Conservation (phyloP, 2,329 filamentous ascomycete genomes). For the Emericellopsis cladophorae region DNA sequence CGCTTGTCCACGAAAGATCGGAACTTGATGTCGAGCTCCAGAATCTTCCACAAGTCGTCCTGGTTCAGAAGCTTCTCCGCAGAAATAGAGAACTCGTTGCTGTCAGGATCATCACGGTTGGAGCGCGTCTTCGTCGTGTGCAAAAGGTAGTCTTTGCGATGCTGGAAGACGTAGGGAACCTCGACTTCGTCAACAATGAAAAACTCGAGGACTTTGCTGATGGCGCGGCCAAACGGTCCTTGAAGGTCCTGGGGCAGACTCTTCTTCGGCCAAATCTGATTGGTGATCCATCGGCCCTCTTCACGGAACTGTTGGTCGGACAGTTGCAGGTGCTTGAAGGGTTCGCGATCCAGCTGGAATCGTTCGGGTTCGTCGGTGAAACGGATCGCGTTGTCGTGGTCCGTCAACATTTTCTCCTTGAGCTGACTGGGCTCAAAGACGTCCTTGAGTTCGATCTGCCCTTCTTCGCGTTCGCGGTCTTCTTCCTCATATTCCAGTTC, state of each 20-base stretch:
- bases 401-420: slow-evolving; percentile 85
- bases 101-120: slow-evolving; percentile 53
- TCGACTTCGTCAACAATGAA: slow-evolving; percentile 91
- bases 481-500: slow-evolving; percentile 81
- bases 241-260: slow-evolving; percentile 58
- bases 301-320: slow-evolving; percentile 78
- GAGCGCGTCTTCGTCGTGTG: slow-evolving; percentile 64
- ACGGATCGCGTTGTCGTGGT: slow-evolving; percentile 87
- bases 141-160: slow-evolving; percentile 94
- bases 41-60: slow-evolving; percentile 87
- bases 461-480: slow-evolving; percentile 64
- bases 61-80: slow-evolving; percentile 86
- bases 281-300: slow-evolving; percentile 85
- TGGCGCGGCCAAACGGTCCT: slow-evolving; percentile 73
- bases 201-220: slow-evolving; percentile 88
- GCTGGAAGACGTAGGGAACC: slow-evolving; percentile 95
- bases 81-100: slow-evolving; percentile 57
- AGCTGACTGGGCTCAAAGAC: slow-evolving; percentile 96
- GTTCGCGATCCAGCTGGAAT: slow-evolving; percentile 81
- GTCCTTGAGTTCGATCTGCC: slow-evolving; percentile 85
- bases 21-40: slow-evolving; percentile 92
- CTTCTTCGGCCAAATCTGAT: slow-evolving; percentile 82
- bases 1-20: slow-evolving; percentile 86
- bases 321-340: slow-evolving; percentile 73
- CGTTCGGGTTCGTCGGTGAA: slow-evolving; percentile 84